These are phyloP conservation scores for Puccinia horiana DNA, from an alignment of 1,284 basidiomycete species.

Conservation along the genomic window DNA sequence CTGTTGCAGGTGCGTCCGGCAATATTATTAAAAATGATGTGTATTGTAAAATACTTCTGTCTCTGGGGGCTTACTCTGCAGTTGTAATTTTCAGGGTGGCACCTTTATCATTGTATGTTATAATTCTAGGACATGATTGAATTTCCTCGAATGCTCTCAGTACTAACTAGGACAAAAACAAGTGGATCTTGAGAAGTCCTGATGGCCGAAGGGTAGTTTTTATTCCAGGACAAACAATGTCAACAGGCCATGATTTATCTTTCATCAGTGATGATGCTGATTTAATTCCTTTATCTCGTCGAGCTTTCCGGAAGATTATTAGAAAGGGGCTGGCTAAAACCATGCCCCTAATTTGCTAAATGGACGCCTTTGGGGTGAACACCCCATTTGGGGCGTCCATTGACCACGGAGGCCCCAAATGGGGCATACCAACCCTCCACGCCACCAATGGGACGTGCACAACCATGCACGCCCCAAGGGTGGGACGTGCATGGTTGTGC, in stretches of 20 bases:
- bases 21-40: neutral
- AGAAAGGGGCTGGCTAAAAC: too few species aligned
- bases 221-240: neutral
- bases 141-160: neutral
- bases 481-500: too few species aligned
- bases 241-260: neutral
- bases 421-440: too few species aligned
- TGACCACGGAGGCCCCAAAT: neutral
- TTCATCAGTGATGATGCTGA: neutral
- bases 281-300: neutral
- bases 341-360: too few species aligned
- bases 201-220: neutral
- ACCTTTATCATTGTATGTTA: neutral
- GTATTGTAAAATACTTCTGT: neutral
- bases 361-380: too few species aligned
- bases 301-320: neutral
- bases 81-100: neutral
- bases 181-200: neutral
- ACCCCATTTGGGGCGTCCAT: too few species aligned
- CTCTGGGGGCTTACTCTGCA: neutral
- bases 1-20: neutral
- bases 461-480: too few species aligned
- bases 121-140: constrained; percentile 25
- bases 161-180: neutral
- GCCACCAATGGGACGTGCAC: too few species aligned